phyloP scores from a whole-genome alignment of 177 flowering plant genomes.

The Vitis hybrid region DNA sequence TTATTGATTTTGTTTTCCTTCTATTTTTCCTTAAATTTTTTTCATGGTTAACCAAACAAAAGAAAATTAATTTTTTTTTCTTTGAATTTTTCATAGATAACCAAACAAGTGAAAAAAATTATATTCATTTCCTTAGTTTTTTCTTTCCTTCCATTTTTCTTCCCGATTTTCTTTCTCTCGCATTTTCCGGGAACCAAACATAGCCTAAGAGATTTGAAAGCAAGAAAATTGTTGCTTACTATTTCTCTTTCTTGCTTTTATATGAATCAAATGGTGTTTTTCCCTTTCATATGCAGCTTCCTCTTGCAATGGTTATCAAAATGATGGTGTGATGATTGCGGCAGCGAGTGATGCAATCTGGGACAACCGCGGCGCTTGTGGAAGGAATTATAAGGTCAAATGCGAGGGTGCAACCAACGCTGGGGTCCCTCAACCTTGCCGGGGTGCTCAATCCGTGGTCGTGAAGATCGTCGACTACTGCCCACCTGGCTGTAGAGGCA shows the following conservation, averaged over 20 bases:
- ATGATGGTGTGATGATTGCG: conserved; percentile 19
- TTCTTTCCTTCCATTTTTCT: too few relatives aligned
- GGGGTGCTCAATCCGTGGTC: background rate
- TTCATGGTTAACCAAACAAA: too few relatives aligned
- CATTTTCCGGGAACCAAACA: too few relatives aligned
- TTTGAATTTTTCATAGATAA: too few relatives aligned
- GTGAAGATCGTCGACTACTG: conserved; percentile 11
- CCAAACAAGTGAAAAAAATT: too few relatives aligned
- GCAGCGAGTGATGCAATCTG: conserved; percentile 16
- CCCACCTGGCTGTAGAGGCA: conserved; percentile 13
- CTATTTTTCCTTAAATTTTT: too few relatives aligned
- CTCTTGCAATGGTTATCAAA: conserved; percentile 13
- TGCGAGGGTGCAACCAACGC: conserved; percentile 19
- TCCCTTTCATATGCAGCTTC: conserved; percentile 13
- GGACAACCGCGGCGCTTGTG: conserved; percentile 17
- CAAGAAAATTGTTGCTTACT: background rate
- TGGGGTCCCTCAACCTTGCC: conserved; percentile 17
- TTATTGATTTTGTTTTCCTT: too few relatives aligned
- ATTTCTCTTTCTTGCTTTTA: too few relatives aligned
- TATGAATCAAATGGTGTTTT: too few relatives aligned
- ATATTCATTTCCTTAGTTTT: too few relatives aligned
- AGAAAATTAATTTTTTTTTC: too few relatives aligned
- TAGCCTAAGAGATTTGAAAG: background rate
- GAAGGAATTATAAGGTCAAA: conserved; percentile 11
- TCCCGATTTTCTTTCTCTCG: too few relatives aligned